These are phyloP conservation scores for Gorgonomyces haynaldii DNA, from an alignment of 192 early-diverging fungal genomes.

Conservation along the genomic window DNA sequence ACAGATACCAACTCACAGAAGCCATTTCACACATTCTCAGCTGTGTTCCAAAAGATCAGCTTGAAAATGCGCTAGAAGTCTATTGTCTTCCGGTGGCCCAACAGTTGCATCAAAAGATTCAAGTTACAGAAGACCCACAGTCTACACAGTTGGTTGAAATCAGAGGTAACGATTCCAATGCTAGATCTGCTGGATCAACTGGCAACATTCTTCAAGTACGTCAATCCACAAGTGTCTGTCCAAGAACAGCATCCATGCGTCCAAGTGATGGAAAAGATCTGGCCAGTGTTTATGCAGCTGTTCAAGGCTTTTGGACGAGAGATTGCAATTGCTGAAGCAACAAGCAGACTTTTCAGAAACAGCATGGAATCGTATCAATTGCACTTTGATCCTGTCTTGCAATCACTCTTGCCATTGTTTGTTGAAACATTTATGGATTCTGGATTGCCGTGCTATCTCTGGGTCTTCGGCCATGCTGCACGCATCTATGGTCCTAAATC, in stretches of 20 bases:
- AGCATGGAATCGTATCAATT: constrained; percentile 44
- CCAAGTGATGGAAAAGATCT: constrained; percentile 51
- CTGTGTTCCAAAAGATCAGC: constrained; percentile 54
- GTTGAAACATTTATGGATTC: constrained; percentile 59
- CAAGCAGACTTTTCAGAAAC: constrained; percentile 44
- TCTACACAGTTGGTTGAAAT: background rate
- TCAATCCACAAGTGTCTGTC: constrained; percentile 34
- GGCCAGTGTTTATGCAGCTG: constrained; percentile 57
- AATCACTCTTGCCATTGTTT: constrained; percentile 45
- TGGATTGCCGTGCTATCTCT: constrained; percentile 60
- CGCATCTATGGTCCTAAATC: constrained; percentile 50
- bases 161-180: background rate
- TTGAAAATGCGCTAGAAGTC: constrained; percentile 50
- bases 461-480: constrained; percentile 62
- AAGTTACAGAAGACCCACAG: constrained; percentile 10
- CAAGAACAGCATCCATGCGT: constrained; percentile 54
- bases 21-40: constrained; percentile 81
- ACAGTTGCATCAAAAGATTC: constrained; percentile 38
- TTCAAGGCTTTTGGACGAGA: constrained; percentile 38
- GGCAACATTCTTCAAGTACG: constrained; percentile 44
- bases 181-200: constrained; percentile 48
- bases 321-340: constrained; percentile 31
- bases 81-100: constrained; percentile 68
- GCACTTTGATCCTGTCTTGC: constrained; percentile 44
- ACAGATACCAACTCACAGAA: constrained; percentile 70